Conservation (phyloP, 2,329 filamentous ascomycete species). For the Apiospora koreana region DNA sequence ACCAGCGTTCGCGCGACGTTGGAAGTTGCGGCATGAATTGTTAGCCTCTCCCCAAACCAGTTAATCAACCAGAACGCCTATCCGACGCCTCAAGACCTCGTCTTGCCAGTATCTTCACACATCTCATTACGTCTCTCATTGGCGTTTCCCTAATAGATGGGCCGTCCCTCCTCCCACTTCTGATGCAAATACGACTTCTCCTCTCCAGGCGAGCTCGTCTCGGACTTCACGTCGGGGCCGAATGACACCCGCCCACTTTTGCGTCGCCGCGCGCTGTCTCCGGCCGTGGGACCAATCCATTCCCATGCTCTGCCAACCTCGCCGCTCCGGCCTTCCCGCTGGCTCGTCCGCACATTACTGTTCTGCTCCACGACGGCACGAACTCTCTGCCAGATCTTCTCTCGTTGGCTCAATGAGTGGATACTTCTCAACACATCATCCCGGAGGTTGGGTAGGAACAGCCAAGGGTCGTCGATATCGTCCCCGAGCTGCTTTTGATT, state of each 20-base stretch:
- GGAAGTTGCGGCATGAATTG: not conserved
- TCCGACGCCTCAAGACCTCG: not conserved
- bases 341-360: slow-evolving; percentile 78
- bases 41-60: not conserved
- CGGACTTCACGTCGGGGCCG: slow-evolving; percentile 40
- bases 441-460: slow-evolving; percentile 84
- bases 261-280: slow-evolving; percentile 45
- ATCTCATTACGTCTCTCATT: slow-evolving; percentile 7
- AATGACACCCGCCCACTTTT: slow-evolving; percentile 55
- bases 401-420: slow-evolving; percentile 73
- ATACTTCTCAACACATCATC: slow-evolving; percentile 87
- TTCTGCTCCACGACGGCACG: slow-evolving; percentile 87
- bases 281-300: slow-evolving; percentile 63
- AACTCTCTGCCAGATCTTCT: slow-evolving; percentile 83
- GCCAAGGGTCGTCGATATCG: slow-evolving; percentile 70
- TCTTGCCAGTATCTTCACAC: not conserved
- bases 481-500: slow-evolving; percentile 77
- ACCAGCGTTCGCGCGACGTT: not conserved
- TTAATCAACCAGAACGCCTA: not conserved
- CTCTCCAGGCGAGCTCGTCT: slow-evolving; percentile 26
- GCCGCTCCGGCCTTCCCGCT: slow-evolving; percentile 68
- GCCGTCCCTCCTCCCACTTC: slow-evolving; percentile 42
- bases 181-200: slow-evolving; percentile 32
- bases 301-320: slow-evolving; percentile 70
- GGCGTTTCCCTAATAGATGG: slow-evolving; percentile 32